phyloP scores from a whole-genome alignment of 116 monocot genomes.

The Cymodocea nodosa region DNA sequence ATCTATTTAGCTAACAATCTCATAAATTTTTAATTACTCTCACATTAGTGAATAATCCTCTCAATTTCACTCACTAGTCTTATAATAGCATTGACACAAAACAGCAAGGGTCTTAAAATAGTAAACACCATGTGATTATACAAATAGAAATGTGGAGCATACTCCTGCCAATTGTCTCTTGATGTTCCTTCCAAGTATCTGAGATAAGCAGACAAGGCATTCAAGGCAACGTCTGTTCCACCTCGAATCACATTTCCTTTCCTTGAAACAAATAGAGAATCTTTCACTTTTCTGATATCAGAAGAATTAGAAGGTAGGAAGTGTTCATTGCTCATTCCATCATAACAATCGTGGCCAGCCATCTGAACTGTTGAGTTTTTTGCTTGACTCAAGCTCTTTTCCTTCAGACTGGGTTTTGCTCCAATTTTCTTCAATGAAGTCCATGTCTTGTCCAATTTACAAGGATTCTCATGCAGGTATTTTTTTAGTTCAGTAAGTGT shows the following conservation, averaged over 20 bases:
- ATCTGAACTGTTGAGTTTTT: conserved; percentile 7
- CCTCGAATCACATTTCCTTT: conserved; percentile 50
- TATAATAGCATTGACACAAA: no score
- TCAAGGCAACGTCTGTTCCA: conserved; percentile 52
- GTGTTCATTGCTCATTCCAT: conserved; percentile 3
- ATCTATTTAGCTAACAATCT: no score
- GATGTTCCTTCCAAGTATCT: conserved; percentile 86
- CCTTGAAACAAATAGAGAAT: conserved; percentile 57
- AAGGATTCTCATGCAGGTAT: conserved; percentile 23
- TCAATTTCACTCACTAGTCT: no score
- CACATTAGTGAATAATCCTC: no score
- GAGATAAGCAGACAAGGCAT: conserved; percentile 77
- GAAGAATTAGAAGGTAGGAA: conserved; percentile 6
- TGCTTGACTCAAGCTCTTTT: background rate
- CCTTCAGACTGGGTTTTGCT: conserved; percentile 36
- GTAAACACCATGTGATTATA: background rate
- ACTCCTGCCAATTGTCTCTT: conserved; percentile 92
- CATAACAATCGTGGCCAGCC: conserved; percentile 1
- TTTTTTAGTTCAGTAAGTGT: conserved; percentile 50
- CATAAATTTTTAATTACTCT: no score
- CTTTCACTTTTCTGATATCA: conserved; percentile 19
- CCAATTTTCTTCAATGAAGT: conserved; percentile 36
- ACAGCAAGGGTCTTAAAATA: no score
- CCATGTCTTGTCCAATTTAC: conserved; percentile 32
- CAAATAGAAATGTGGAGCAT: conserved; percentile 12